Evolutionary conservation across 2,329 filamentous ascomycete genomes (phyloP), one percentile per base, ranked within the genome.

Genomic region (Alternaria sp.): DNA sequence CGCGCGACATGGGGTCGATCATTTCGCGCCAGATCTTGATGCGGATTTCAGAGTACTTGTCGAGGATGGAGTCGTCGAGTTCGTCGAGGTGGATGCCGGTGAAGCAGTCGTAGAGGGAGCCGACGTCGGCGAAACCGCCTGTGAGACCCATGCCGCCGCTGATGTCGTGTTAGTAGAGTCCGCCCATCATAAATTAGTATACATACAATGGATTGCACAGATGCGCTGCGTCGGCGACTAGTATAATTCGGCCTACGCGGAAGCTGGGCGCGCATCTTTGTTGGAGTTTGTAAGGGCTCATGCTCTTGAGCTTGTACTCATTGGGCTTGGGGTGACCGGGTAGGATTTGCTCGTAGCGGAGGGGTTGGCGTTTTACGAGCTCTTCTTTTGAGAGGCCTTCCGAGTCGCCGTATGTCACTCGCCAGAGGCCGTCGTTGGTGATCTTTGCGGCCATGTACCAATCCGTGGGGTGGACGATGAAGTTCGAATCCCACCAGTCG

Each of bases 361-460:
- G 76, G 2, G 85, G 83, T 66, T 87, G 87, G 6, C 87, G 83
- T 25, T 80, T 81, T 26, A 82, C 75, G 57, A 88, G 82, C 73
- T 90, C 81, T 11, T 88, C 86, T 36, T 73, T 78, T 0, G 83
- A 84, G 12, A 90, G 81, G 2, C 83, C 85, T 0, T 83, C 80
- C 1, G 78, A 78, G 67, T 90, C 89, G 56, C 87, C 88, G 68
- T 90, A 90, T 0, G 88, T 88, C 36, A 90, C 85, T 13, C 88
- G 85, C 80, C 88, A 90, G 10, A 90, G 76, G 0, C 87, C 87
- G 57, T 89, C 87, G 3, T 78, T 79, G 1, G 84, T 87, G 65
- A 90, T 86, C 45, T 82, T 84, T 3, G 88, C 88, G 2, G 86
- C 87, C 87, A 90, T 88, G 79, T 87, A 81, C 76, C 86, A 90